These are phyloP conservation scores for Cyberlindnera euphorbiiphila DNA, from an alignment of 805 yeast genomes.

Conservation along the genomic window DNA sequence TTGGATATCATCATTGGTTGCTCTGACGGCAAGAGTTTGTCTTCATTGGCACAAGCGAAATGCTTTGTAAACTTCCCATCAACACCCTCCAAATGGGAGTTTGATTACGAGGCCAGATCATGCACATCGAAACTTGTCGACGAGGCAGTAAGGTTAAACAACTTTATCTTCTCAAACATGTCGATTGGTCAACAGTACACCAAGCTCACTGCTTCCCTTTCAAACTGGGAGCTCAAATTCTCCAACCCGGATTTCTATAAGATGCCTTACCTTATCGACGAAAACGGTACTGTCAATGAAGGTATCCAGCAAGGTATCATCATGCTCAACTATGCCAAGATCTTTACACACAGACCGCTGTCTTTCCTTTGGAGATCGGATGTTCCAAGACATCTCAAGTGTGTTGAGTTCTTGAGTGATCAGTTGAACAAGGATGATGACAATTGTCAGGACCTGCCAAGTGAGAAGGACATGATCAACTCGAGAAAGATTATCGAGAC, in stretches of 20 bases:
- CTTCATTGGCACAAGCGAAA: constrained; percentile 35
- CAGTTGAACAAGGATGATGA: constrained; percentile 29
- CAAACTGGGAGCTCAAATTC: constrained; percentile 47
- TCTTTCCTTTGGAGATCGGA: constrained; percentile 50
- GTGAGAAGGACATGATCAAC: constrained; percentile 33
- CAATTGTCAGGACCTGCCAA: constrained; percentile 29
- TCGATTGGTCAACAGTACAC: constrained; percentile 35
- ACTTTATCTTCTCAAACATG: constrained; percentile 38
- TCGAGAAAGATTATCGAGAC: constrained; percentile 48
- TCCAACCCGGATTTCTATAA: constrained; percentile 40
- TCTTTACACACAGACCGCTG: constrained; percentile 52
- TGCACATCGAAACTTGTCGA: constrained; percentile 45
- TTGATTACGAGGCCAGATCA: constrained; percentile 46
- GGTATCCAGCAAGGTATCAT: constrained; percentile 50
- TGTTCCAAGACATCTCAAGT: constrained; percentile 38
- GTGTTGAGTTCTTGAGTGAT: constrained; percentile 27
- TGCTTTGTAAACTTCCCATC: constrained; percentile 39
- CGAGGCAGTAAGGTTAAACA: constrained; percentile 45
- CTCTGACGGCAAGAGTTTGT: constrained; percentile 45
- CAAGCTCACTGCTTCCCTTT: constrained; percentile 43
- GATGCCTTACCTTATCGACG: constrained; percentile 40
- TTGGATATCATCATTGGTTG: constrained; percentile 51
- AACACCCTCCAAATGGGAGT: constrained; percentile 31
- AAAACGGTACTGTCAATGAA: constrained; percentile 45
- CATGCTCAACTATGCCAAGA: constrained; percentile 47